Conservation (phyloP, 1,139 yeast genomes). For the Candida pseudoviswanathii region DNA sequence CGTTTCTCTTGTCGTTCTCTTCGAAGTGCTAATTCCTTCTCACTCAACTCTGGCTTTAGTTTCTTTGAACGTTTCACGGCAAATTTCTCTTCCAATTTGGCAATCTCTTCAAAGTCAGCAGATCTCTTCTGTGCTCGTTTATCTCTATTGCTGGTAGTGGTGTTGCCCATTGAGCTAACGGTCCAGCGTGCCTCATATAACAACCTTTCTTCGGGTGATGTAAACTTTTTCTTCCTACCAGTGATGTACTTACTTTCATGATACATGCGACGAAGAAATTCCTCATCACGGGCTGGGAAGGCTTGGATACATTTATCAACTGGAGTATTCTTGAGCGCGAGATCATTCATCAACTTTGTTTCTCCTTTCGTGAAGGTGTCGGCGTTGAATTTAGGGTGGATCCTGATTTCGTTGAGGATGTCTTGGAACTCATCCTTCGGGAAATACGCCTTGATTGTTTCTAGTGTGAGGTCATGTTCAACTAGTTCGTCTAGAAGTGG, state of each 20-base stretch:
- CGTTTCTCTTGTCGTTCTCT: conserved; percentile 1
- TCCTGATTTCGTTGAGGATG: conserved; percentile 9
- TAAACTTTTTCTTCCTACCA: conserved; percentile 30
- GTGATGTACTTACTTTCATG: conserved; percentile 25
- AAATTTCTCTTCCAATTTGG: conserved; percentile 12
- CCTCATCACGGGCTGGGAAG: conserved; percentile 18
- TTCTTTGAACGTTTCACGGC: conserved; percentile 2
- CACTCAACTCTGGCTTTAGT: conserved; percentile 7
- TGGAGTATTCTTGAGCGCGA: conserved; percentile 8
- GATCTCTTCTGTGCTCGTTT: conserved; percentile 10
- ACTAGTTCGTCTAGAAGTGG: not conserved
- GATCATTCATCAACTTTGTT: conserved; percentile 13
- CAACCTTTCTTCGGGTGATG: conserved; percentile 31
- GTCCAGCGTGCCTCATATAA: conserved; percentile 44
- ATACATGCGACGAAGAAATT: conserved; percentile 21
- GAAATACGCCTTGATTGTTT: conserved; percentile 11
- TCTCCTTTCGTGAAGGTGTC: conserved; percentile 21
- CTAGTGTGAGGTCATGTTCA: conserved; percentile 15
- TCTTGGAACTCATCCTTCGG: conserved; percentile 11
- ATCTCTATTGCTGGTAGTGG: conserved; percentile 4
- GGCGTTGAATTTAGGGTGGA: conserved; percentile 8
- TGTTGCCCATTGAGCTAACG: conserved; percentile 16
- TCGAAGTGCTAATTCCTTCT: conserved; percentile 10
- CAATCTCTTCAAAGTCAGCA: conserved; percentile 9
- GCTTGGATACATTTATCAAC: conserved; percentile 14